Evolutionary conservation across 2,329 filamentous ascomycete species (phyloP).

Genomic region (Aspergillus costaricaensis): DNA sequence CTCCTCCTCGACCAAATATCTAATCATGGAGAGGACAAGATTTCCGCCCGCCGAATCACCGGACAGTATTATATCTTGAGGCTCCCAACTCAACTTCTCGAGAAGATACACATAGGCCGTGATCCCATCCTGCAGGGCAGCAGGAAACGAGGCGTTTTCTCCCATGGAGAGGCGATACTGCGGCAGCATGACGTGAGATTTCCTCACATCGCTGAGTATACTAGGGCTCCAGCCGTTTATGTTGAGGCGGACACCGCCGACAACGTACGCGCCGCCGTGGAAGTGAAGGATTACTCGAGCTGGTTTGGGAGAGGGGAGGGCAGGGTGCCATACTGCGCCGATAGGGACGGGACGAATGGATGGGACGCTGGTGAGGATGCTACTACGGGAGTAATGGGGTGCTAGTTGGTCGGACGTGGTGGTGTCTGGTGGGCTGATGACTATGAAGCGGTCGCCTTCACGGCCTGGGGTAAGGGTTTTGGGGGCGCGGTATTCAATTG

Average conservation of each 20-base stretch:
- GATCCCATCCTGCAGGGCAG: background rate
- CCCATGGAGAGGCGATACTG: background rate
- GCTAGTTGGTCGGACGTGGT: background rate
- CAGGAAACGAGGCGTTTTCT: background rate
- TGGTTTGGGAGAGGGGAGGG: background rate
- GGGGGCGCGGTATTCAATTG: background rate
- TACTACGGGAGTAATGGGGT: background rate
- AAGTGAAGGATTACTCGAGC: background rate
- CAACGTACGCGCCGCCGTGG: background rate
- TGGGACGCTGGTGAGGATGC: background rate
- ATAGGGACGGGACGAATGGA: background rate
- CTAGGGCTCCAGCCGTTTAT: background rate
- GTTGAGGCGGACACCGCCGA: background rate
- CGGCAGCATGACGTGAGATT: background rate
- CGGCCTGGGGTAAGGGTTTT: background rate
- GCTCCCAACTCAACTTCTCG: background rate
- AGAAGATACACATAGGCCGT: background rate
- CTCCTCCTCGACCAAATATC: background rate
- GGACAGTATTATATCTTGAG: background rate
- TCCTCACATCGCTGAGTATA: background rate
- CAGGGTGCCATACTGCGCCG: background rate
- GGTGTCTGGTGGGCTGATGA: background rate
- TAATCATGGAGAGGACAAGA: background rate
- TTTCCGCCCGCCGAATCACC: background rate
- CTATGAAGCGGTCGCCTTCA: background rate